These are phyloP conservation scores for Avena insularis DNA, from an alignment of 176 grass and related monocot genomes.

Conservation along the genomic window DNA sequence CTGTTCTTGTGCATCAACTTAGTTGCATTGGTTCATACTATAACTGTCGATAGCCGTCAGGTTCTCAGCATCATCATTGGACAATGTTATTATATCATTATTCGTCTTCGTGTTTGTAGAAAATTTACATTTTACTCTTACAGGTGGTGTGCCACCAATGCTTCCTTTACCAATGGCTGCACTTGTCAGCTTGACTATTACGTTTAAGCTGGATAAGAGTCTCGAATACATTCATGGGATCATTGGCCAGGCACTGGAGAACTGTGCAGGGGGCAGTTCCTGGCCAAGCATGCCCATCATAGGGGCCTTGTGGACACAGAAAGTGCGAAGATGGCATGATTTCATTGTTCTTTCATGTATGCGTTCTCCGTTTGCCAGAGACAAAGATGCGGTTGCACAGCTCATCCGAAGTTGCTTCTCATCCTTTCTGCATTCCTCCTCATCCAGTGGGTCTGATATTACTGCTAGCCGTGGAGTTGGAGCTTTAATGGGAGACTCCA, in stretches of 20 bases:
- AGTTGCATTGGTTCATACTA: constrained; percentile 3
- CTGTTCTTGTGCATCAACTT: constrained; percentile 36
- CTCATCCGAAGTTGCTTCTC: constrained; percentile 87
- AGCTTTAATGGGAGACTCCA: constrained; percentile 73
- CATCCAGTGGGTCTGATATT: constrained; percentile 55
- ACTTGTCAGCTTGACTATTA: constrained; percentile 94
- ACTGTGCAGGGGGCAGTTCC: constrained; percentile 73
- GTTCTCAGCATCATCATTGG: background rate
- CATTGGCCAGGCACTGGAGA: constrained; percentile 87
- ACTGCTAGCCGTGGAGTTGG: constrained; percentile 65
- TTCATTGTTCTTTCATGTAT: constrained; percentile 91
- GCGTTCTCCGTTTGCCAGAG: constrained; percentile 72
- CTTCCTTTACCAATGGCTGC: constrained; percentile 98
- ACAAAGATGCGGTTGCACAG: constrained; percentile 84
- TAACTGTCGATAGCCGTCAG: background rate
- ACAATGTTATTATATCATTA: background rate
- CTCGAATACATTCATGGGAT: constrained; percentile 75
- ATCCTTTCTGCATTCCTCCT: constrained; percentile 72
- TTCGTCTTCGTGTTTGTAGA: constrained; percentile 2
- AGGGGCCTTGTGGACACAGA: constrained; percentile 91
- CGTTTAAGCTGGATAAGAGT: constrained; percentile 92
- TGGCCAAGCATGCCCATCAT: constrained; percentile 99
- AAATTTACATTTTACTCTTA: constrained; percentile 39
- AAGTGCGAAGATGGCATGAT: constrained; percentile 89
- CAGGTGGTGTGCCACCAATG: constrained; percentile 91